Conservation (phyloP, 176 grass and related monocot species). For the Carex myosuroides region DNA sequence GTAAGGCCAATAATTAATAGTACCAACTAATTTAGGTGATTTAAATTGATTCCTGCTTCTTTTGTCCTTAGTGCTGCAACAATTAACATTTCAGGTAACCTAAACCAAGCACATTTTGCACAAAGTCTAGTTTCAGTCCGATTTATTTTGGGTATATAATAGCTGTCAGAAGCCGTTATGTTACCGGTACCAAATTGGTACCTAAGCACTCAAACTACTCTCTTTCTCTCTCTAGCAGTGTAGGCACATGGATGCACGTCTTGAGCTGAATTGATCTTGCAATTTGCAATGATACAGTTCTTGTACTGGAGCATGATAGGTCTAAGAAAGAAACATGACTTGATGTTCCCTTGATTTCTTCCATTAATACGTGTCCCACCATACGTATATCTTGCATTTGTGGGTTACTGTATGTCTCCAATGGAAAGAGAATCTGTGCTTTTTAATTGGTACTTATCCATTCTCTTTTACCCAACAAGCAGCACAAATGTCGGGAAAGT, state of each 20-base stretch:
- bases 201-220: background rate
- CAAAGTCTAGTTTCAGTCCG: background rate
- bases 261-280: background rate
- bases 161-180: background rate
- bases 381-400: constrained; percentile 4
- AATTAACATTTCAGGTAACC: background rate
- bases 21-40: background rate
- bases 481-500: background rate
- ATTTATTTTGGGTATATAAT: background rate
- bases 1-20: background rate
- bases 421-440: background rate
- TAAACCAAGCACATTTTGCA: background rate
- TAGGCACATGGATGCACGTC: constrained; percentile 15
- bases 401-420: background rate
- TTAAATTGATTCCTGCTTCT: background rate
- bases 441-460: constrained; percentile 5
- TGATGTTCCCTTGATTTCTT: constrained; percentile 16
- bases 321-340: background rate
- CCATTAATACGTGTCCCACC: background rate
- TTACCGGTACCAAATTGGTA: constrained; percentile 1
- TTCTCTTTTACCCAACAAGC: background rate
- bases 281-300: constrained; percentile 8
- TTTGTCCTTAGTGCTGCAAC: constrained; percentile 4
- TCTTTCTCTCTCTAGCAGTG: background rate
- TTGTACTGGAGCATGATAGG: background rate